A percentile compares a stretch with the other conserved stretches of the same genome.
Evolutionary conservation across 306 rosid genomes (phyloP).

Genomic region (Ormosia emarginata): DNA sequence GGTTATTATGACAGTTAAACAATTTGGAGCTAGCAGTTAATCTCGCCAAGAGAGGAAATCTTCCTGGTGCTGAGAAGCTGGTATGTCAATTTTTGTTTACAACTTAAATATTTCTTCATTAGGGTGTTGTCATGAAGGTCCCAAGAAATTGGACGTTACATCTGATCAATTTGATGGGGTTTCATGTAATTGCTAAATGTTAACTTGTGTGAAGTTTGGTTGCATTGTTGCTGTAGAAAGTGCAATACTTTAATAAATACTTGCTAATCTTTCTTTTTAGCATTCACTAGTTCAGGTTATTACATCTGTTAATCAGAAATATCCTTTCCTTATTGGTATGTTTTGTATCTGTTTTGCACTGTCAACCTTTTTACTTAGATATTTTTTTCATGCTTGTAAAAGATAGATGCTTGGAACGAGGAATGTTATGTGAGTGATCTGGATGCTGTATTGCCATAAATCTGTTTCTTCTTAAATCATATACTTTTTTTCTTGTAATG

Average conservation of each 20-base stretch:
- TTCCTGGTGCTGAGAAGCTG: slow-evolving; percentile 99
- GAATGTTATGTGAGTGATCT: slow-evolving; percentile 11
- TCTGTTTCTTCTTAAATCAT: not conserved
- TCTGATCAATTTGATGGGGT: slow-evolving; percentile 9
- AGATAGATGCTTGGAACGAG: slow-evolving; percentile 1
- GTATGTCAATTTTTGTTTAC: slow-evolving; percentile 35
- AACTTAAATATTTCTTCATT: not conserved
- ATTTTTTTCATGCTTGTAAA: not conserved
- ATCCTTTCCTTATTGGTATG: slow-evolving; percentile 6
- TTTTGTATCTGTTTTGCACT: not conserved
- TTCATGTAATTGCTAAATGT: slow-evolving; percentile 18
- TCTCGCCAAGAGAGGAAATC: slow-evolving; percentile 98
- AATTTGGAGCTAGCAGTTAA: slow-evolving; percentile 98
- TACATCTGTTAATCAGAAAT: not conserved
- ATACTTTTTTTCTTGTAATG: not conserved
- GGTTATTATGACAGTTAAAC: slow-evolving; percentile 60
- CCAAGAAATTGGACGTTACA: not conserved
- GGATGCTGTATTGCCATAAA: not conserved
- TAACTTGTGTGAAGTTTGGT: slow-evolving; percentile 1
- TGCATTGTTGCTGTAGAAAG: not conserved
- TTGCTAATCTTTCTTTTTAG: not conserved
- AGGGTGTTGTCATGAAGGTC: slow-evolving; percentile 12
- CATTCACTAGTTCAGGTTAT: slow-evolving; percentile 4
- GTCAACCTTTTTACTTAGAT: not conserved
- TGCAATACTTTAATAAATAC: not conserved